Percentiles rank a stretch among this genome's conserved stretches.
These are phyloP conservation scores for Diaporthe australafricana DNA, from an alignment of 2,329 filamentous ascomycete genomes.

Conservation along the genomic window DNA sequence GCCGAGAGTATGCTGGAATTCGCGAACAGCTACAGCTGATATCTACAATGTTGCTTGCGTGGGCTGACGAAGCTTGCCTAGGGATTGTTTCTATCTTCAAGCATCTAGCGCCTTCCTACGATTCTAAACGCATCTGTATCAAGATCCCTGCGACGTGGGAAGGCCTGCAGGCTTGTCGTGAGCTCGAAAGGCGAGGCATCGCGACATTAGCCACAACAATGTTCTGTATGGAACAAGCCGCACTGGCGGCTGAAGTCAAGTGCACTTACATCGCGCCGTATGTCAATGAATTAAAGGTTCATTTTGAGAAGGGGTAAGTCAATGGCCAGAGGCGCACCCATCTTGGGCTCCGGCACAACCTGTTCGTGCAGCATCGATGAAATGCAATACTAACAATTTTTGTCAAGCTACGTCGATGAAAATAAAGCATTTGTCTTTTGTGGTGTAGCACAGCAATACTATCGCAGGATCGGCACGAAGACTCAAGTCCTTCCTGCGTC, in stretches of 20 bases:
- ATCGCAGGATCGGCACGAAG: constrained; percentile 51
- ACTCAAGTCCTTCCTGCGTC: constrained; percentile 69
- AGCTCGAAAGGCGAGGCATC: constrained; percentile 65
- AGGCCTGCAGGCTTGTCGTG: constrained; percentile 68
- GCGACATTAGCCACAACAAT: constrained; percentile 71
- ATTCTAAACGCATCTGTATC: constrained; percentile 66
- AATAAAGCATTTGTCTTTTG: constrained; percentile 63
- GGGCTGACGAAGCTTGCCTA: constrained; percentile 42
- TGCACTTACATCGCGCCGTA: constrained; percentile 75
- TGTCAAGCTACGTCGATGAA: constrained; percentile 57
- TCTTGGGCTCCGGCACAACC: background rate
- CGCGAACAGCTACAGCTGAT: background rate
- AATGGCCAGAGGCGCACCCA: background rate
- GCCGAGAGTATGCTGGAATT: constrained; percentile 56
- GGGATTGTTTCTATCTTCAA: constrained; percentile 63
- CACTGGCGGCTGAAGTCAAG: constrained; percentile 65
- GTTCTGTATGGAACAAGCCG: constrained; percentile 71
- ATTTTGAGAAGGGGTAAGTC: constrained; percentile 63
- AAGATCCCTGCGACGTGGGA: constrained; percentile 75
- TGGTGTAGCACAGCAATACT: constrained; percentile 64
- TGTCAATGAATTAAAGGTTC: constrained; percentile 73
- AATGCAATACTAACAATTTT: background rate
- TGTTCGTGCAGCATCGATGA: background rate
- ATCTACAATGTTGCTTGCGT: background rate
- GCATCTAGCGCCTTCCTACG: constrained; percentile 55